Evolutionary conservation across 2,329 filamentous ascomycete genomes (phyloP).

Genomic region (Colletotrichum melonis): DNA sequence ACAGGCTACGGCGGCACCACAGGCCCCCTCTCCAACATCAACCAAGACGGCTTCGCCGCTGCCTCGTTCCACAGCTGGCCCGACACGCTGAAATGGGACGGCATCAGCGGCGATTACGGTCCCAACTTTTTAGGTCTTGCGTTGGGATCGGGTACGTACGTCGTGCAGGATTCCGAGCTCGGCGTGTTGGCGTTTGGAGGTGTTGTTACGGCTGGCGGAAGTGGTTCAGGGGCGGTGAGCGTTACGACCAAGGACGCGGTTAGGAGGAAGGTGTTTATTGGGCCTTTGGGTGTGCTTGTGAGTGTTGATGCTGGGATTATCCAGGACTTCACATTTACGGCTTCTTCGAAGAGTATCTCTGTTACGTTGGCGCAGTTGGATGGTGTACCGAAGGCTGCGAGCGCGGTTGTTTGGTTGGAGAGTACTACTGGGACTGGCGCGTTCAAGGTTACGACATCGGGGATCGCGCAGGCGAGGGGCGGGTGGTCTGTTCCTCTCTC

Average conservation of each 20-base stretch:
- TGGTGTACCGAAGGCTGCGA: slow-evolving; percentile 41
- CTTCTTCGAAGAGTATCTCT: slow-evolving; percentile 38
- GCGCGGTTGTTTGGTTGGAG: slow-evolving; percentile 50
- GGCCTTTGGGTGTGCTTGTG: slow-evolving; percentile 53
- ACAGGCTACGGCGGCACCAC: slow-evolving; percentile 65
- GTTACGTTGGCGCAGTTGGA: slow-evolving; percentile 46
- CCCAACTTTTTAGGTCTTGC: slow-evolving; percentile 63
- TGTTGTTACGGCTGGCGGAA: slow-evolving; percentile 40
- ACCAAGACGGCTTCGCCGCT: slow-evolving; percentile 63
- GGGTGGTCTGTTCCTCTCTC: slow-evolving; percentile 34
- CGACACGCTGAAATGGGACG: slow-evolving; percentile 66
- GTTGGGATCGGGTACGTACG: slow-evolving; percentile 61
- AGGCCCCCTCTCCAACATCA: slow-evolving; percentile 66
- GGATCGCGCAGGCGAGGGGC: slow-evolving; percentile 32
- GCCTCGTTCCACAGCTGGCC: slow-evolving; percentile 69
- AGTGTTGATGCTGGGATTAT: slow-evolving; percentile 57
- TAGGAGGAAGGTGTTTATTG: slow-evolving; percentile 59
- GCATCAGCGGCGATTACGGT: slow-evolving; percentile 68
- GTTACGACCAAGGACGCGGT: slow-evolving; percentile 59
- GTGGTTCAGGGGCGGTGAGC: slow-evolving; percentile 36
- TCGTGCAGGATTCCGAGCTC: slow-evolving; percentile 55
- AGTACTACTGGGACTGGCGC: slow-evolving; percentile 36
- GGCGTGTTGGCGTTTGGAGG: slow-evolving; percentile 63
- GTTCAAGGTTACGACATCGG: slow-evolving; percentile 29
- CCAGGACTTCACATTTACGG: slow-evolving; percentile 47